These are phyloP conservation scores for Ilex asprella DNA, from an alignment of 257 asterid species.

Conservation along the genomic window DNA sequence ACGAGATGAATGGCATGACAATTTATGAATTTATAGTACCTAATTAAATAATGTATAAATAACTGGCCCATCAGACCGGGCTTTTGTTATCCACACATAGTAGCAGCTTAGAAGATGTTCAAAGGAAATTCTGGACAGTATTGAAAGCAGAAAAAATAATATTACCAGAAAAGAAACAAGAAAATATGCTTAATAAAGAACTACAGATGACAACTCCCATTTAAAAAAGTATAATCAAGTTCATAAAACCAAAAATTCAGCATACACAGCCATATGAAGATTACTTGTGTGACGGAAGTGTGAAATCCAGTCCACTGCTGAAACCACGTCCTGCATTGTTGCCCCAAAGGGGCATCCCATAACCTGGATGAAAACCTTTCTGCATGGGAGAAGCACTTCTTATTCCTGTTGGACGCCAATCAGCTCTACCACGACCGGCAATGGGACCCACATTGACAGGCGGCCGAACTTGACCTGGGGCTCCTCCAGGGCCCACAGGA, in stretches of 20 bases:
- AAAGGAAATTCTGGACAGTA: too few relatives aligned
- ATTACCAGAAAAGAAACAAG: too few relatives aligned
- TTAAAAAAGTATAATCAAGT: background rate
- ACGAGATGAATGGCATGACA: too few relatives aligned
- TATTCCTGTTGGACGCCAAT: conserved; percentile 83
- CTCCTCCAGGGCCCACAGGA: conserved; percentile 52
- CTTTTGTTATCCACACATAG: too few relatives aligned
- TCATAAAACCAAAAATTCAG: background rate
- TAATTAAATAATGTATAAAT: too few relatives aligned
- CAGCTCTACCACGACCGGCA: conserved; percentile 97
- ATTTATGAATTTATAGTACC: too few relatives aligned
- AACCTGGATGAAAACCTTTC: conserved; percentile 69
- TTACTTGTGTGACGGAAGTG: conserved; percentile 98
- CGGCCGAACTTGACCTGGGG: conserved; percentile 74
- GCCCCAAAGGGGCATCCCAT: conserved; percentile 66
- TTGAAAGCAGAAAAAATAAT: too few relatives aligned
- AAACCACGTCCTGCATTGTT: conserved; percentile 70
- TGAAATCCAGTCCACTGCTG: conserved; percentile 96
- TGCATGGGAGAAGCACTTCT: conserved; percentile 58
- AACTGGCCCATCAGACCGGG: too few relatives aligned
- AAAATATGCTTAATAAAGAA: too few relatives aligned
- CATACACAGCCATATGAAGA: conserved; percentile 10
- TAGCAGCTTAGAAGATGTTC: too few relatives aligned
- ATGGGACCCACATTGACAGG: conserved; percentile 47
- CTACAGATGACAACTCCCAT: too few relatives aligned